These are phyloP conservation scores for Cryptosporidium ubiquitum DNA, from an alignment of 169 alveolate genomes.

Conservation along the genomic window DNA sequence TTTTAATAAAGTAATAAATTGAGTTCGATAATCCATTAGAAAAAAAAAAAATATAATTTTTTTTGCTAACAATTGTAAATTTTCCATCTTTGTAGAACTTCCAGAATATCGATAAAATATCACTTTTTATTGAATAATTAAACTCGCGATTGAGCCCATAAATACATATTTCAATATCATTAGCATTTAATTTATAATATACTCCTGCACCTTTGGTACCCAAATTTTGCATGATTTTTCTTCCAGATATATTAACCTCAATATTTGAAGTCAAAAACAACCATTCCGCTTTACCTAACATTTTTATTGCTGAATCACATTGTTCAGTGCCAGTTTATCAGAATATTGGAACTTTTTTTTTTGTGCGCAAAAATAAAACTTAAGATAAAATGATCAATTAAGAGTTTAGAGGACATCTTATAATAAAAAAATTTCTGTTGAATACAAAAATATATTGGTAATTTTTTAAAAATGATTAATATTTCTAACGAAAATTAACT, in stretches of 20 bases:
- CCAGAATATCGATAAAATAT: slow-evolving; percentile 21
- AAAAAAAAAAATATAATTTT: neutral
- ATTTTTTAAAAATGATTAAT: neutral
- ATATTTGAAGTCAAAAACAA: slow-evolving; percentile 6
- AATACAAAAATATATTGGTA: too few relatives aligned
- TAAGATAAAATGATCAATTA: too few relatives aligned
- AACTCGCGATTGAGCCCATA: slow-evolving; percentile 17
- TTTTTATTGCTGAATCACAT: neutral
- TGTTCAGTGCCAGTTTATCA: neutral
- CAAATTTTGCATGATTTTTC: neutral
- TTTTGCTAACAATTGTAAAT: slow-evolving; percentile 29
- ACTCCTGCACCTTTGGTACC: slow-evolving; percentile 23
- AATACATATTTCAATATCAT: slow-evolving; percentile 26
- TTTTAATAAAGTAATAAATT: neutral
- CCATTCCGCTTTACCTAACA: neutral
- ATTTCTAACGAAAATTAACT: neutral
- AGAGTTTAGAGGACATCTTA: neutral
- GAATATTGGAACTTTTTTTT: neutral
- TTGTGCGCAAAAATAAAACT: neutral
- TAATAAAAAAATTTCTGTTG: neutral
- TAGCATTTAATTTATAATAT: neutral
- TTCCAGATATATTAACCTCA: slow-evolving; percentile 29
- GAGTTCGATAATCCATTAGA: slow-evolving; percentile 30
- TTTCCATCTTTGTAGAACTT: slow-evolving; percentile 34
- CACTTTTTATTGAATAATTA: slow-evolving; percentile 19